Conservation (phyloP, 192 early-diverging fungal genomes). For the Gryganskiella cystojenkinii region DNA sequence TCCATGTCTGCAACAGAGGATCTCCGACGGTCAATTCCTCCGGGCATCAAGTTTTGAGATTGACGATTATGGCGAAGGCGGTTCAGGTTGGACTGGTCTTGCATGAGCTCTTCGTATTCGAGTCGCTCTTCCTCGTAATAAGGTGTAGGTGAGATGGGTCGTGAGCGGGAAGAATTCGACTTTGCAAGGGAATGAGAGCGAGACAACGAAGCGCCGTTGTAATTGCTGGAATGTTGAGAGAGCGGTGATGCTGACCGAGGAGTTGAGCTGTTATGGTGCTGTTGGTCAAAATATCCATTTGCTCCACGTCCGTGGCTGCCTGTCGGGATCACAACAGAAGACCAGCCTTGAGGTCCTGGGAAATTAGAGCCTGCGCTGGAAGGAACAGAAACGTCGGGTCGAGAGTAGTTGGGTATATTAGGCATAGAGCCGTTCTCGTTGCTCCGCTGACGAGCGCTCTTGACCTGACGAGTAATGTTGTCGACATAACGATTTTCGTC, state of each 20-base stretch:
- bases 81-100: conserved; percentile 26
- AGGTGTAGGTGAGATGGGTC: conserved; percentile 28
- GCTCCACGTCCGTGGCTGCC: conserved; percentile 3
- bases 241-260: conserved; percentile 39
- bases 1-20: conserved; percentile 46
- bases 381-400: conserved; percentile 23
- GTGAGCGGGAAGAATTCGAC: conserved; percentile 33
- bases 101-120: conserved; percentile 47
- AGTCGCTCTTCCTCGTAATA: conserved; percentile 12
- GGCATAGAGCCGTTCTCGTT: conserved; percentile 40
- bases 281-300: conserved; percentile 33
- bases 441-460: conserved; percentile 44
- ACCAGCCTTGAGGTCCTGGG: conserved; percentile 17
- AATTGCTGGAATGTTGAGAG: conserved; percentile 17
- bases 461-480: conserved; percentile 44
- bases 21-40: conserved; percentile 21
- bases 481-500: conserved; percentile 51
- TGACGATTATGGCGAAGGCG: conserved; percentile 22
- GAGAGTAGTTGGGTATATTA: conserved; percentile 4
- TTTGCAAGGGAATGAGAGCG: conserved; percentile 33
- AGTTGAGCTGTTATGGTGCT: no score
- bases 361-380: conserved; percentile 29
- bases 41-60: conserved; percentile 19
- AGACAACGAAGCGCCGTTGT: conserved; percentile 20
- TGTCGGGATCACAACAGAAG: conserved; percentile 14